These are phyloP conservation scores for Aspergillus asperescens DNA, from an alignment of 495 filamentous ascomycete genomes.

Conservation along the genomic window DNA sequence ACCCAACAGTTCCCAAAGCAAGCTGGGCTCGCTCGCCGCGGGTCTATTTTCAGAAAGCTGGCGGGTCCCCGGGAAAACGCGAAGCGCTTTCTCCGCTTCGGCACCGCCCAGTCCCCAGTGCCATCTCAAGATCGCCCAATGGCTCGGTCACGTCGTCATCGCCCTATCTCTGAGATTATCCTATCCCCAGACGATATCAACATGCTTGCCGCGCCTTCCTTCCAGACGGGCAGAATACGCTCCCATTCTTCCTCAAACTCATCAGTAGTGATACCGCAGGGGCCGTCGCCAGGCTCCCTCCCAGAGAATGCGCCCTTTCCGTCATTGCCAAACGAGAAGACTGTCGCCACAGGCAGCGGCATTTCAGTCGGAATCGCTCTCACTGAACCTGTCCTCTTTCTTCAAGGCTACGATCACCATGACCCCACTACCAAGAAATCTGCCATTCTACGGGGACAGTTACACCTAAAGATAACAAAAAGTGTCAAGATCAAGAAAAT, in stretches of 20 bases:
- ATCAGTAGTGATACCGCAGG: slow-evolving; percentile 20
- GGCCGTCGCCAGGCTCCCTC: slow-evolving; percentile 10
- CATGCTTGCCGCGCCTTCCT: slow-evolving; percentile 25
- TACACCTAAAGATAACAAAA: slow-evolving; percentile 80
- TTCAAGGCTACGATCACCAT: slow-evolving; percentile 86
- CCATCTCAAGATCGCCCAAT: slow-evolving; percentile 23
- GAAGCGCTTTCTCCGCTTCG: slow-evolving; percentile 46
- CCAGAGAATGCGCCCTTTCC: slow-evolving; percentile 34
- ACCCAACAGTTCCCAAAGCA: slow-evolving; percentile 27
- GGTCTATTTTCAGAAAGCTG: slow-evolving; percentile 39
- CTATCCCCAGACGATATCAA: slow-evolving; percentile 29
- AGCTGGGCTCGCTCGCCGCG: slow-evolving; percentile 24
- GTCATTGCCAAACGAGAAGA: slow-evolving; percentile 52
- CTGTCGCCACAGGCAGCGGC: slow-evolving; percentile 68
- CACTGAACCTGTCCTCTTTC: slow-evolving; percentile 83
- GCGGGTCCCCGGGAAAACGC: slow-evolving; percentile 47
- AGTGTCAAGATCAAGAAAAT: slow-evolving; percentile 93
- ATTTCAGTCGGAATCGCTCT: slow-evolving; percentile 67
- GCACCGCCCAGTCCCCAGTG: slow-evolving; percentile 26
- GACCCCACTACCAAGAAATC: slow-evolving; percentile 63
- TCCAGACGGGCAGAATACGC: slow-evolving; percentile 25
- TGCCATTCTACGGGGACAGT: slow-evolving; percentile 78
- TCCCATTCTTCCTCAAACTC: slow-evolving; percentile 33
- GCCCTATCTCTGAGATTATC: slow-evolving; percentile 43
- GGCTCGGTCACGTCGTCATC: slow-evolving; percentile 20